Base-by-base conservation (phyloP, 2,329 filamentous ascomycete species). In the Monosporascus sp. region DNA sequence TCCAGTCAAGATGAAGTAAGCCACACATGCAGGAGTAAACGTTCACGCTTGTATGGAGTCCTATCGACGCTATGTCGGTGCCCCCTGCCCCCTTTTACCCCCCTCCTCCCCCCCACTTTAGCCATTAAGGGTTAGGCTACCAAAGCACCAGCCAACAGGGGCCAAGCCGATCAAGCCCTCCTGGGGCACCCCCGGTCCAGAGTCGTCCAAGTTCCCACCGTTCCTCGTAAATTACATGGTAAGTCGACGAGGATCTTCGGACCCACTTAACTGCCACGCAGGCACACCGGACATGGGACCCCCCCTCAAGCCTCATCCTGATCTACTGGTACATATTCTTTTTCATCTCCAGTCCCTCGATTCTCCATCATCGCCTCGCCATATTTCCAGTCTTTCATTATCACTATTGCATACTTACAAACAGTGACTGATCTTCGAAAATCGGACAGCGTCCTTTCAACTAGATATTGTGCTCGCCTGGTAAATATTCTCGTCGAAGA, bases 1-100 rank as follows among this genome's bases (percentile, higher is more conserved):
- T 59, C 56, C 48, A 51, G 56, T 53, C 56, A 54, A 58, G 48
- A 56, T 48, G 56, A 56, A 60, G 55, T 55, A 59, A 57, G 56
- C 31, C 31, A 14, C 43, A 46, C 24, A 46, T 46, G 20, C 43
- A 44, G 22, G 41, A 44, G 41, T 20, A 44, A 44, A 44, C 41
- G 41, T 44, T 24, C 14, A 44, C 14, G 41, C 41, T 44, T 44
- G 17, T 18, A 41, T 20, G 38, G 17, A 41, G 38, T 35, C 11
- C 9, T 35, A 35, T 35, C 4, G 11, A 14, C 31, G 11, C 11
- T 31, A 35, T 35, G 31, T 14, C 14, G 9, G 31, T 35, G 11
- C 31, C 31, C 28, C 11, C 31, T 35, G 9, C 31, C 31, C 31
- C 31, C 31, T 9, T 28, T 35, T 24, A 24, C 24, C 24, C 24